phyloP scores from a whole-genome alignment of 495 filamentous ascomycete species.

The Penicillium nucicola region DNA sequence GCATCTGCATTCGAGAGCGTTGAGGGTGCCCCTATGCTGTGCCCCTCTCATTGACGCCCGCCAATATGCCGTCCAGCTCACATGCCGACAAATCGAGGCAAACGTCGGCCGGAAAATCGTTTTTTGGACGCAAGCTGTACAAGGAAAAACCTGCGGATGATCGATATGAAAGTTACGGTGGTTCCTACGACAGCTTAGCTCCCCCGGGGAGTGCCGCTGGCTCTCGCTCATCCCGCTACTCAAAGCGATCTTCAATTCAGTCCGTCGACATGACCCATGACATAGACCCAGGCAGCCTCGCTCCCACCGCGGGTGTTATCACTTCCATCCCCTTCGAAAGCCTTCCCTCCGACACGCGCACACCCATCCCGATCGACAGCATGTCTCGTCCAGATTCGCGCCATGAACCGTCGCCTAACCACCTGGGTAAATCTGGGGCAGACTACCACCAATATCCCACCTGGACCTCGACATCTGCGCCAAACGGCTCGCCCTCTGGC shows the following conservation, averaged over 20 bases:
- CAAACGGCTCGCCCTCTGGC: constrained; percentile 50
- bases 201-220: constrained; percentile 52
- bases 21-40: constrained; percentile 37
- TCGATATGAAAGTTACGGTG: constrained; percentile 53
- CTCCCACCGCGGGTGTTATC: constrained; percentile 79
- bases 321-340: constrained; percentile 88
- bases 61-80: constrained; percentile 54
- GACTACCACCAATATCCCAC: constrained; percentile 92
- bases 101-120: constrained; percentile 80
- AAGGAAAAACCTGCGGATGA: constrained; percentile 65
- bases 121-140: constrained; percentile 75
- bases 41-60: constrained; percentile 34
- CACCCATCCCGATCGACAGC: constrained; percentile 74
- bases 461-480: constrained; percentile 53
- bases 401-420: constrained; percentile 74
- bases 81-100: constrained; percentile 77
- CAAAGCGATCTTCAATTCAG: constrained; percentile 71
- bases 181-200: constrained; percentile 47
- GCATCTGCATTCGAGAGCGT: constrained; percentile 4
- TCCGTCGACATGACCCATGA: constrained; percentile 59
- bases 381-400: constrained; percentile 67
- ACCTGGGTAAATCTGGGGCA: constrained; percentile 69
- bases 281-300: constrained; percentile 52
- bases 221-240: constrained; percentile 76
- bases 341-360: constrained; percentile 59